These are phyloP conservation scores for Cryptococcus sp. DNA, from an alignment of 1,284 basidiomycete species.

Conservation along the genomic window DNA sequence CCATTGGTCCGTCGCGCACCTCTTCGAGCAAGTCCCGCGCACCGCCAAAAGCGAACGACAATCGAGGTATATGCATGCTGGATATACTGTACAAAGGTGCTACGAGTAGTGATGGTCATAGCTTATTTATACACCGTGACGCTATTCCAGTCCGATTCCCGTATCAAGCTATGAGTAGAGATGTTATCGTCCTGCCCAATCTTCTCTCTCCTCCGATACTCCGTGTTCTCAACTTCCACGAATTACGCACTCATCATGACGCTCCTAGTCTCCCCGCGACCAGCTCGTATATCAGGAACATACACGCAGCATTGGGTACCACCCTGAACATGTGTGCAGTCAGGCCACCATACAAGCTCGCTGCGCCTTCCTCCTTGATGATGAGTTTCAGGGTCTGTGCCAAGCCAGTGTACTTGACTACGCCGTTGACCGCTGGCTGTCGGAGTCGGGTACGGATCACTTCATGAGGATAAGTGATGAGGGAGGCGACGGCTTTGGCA, in stretches of 20 bases:
- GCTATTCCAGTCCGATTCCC: no score
- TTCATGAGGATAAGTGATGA: conserved; percentile 97
- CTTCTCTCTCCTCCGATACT: not conserved
- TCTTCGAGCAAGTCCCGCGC: not conserved
- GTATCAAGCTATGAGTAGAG: no score
- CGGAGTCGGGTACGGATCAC: conserved; percentile 89
- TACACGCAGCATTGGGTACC: conserved; percentile 94
- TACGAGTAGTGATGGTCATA: conserved; percentile 2
- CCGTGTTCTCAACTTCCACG: not conserved
- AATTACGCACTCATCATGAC: conserved; percentile 2
- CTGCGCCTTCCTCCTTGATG: conserved; percentile 80
- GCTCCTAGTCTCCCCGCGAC: conserved; percentile 45
- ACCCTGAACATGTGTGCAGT: conserved; percentile 95
- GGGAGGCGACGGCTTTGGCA: conserved; percentile 88
- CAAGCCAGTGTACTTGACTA: conserved; percentile 79
- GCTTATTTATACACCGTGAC: no score
- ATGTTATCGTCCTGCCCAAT: no score
- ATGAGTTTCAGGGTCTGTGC: conserved; percentile 82
- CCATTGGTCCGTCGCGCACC: not conserved
- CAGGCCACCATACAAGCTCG: conserved; percentile 85
- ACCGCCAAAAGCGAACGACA: not conserved
- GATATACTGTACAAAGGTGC: not conserved
- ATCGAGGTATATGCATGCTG: conserved; percentile 17
- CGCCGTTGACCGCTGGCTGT: conserved; percentile 69
- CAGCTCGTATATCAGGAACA: conserved; percentile 64